Evolutionary conservation across 2,329 filamentous ascomycete species (phyloP).

Genomic region (Cladophialophora psammophila): DNA sequence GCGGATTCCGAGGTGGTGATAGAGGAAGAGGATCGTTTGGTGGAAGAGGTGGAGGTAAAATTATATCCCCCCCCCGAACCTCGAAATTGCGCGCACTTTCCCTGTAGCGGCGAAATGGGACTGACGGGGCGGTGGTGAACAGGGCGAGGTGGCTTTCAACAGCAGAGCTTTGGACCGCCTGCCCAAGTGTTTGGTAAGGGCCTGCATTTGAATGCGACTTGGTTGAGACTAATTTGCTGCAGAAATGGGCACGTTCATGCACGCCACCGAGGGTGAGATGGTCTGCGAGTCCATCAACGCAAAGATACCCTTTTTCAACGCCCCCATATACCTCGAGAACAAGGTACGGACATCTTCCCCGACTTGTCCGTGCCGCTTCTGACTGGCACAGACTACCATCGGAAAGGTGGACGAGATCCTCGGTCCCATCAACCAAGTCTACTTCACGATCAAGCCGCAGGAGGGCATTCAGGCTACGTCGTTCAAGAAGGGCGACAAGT

Average conservation of each 20-base stretch:
- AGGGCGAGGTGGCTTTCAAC: slow-evolving; percentile 67
- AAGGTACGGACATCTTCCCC: slow-evolving; percentile 66
- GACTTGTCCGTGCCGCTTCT: slow-evolving; percentile 3
- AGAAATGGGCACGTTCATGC: slow-evolving; percentile 95
- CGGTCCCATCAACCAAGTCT: slow-evolving; percentile 96
- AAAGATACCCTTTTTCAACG: slow-evolving; percentile 99
- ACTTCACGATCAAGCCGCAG: slow-evolving; percentile 96
- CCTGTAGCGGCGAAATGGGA: slow-evolving; percentile 34
- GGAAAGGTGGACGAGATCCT: slow-evolving; percentile 99
- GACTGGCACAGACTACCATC: slow-evolving; percentile 70
- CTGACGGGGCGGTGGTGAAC: slow-evolving; percentile 27
- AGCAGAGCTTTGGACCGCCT: slow-evolving; percentile 68
- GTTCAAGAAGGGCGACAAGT: slow-evolving; percentile 96
- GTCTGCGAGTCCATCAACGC: slow-evolving; percentile 94
- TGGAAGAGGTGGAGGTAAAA: slow-evolving; percentile 52
- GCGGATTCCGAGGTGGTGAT: slow-evolving; percentile 60
- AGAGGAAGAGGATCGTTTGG: slow-evolving; percentile 58
- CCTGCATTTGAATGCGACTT: slow-evolving; percentile 19
- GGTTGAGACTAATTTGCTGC: slow-evolving; percentile 43
- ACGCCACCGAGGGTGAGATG: slow-evolving; percentile 97
- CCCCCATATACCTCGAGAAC: slow-evolving; percentile 98
- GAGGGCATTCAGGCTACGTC: slow-evolving; percentile 94
- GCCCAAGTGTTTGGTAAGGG: slow-evolving; percentile 64
- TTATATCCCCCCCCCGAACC: slow-evolving; percentile 45
- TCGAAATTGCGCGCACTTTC: slow-evolving; percentile 34